A percentile compares a stretch with the other conserved stretches of the same genome.
These are phyloP conservation scores for Podaxis rugospora DNA, from an alignment of 768 basidiomycete species.

Conservation along the genomic window DNA sequence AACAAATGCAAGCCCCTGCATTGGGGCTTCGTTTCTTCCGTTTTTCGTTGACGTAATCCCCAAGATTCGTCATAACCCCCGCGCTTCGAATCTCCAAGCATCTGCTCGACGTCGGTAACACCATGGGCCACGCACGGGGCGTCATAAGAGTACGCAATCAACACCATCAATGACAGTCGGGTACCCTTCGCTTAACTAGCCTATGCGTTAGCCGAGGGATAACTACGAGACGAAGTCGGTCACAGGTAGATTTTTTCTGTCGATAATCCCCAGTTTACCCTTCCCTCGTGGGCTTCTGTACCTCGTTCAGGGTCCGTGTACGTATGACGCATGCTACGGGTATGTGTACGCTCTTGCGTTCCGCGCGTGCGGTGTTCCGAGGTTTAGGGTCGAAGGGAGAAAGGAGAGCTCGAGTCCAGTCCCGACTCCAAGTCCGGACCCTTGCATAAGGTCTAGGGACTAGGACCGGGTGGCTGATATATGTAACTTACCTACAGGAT, in stretches of 20 bases:
- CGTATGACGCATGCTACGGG: neutral
- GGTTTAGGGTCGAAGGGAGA: too few relatives aligned
- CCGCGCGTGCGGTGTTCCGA: too few relatives aligned
- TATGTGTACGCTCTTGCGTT: too few relatives aligned
- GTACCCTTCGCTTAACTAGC: neutral
- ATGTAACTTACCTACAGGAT: too few relatives aligned
- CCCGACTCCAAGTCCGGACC: too few relatives aligned
- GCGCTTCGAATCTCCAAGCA: neutral
- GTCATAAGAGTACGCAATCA: neutral
- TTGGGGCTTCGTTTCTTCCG: neutral
- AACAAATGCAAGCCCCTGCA: neutral
- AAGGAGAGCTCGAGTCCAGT: too few relatives aligned
- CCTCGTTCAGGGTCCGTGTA: neutral
- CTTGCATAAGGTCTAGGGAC: too few relatives aligned
- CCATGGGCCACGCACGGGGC: neutral
- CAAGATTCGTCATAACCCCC: neutral
- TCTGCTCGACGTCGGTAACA: neutral
- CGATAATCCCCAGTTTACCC: neutral
- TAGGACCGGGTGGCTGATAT: too few relatives aligned
- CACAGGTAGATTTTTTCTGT: neutral
- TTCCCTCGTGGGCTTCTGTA: neutral
- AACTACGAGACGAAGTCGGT: neutral
- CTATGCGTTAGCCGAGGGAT: neutral
- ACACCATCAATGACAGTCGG: neutral
- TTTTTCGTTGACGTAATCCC: neutral